Base-by-base conservation (phyloP, 345 rosid species). In the Triadica sebifera region DNA sequence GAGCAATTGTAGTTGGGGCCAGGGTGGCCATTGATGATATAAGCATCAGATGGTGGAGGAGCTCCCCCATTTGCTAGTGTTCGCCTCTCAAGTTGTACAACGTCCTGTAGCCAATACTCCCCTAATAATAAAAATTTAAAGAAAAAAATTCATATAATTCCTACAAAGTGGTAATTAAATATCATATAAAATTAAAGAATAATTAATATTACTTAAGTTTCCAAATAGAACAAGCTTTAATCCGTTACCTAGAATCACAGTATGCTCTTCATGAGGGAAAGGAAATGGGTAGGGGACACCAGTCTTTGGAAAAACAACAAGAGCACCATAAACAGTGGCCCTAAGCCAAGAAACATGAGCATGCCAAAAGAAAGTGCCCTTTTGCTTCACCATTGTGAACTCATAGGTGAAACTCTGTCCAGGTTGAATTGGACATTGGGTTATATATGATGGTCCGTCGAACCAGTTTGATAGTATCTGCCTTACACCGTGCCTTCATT, bases 261-360 rank as follows among this genome's bases (percentile, higher is more conserved):
- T 86, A 50, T 93, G 93, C 80, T 91, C 97, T 66, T 81, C 70
- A 49, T 81, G 81, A 39, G 95, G 97, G 70, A 69, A 73, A 60
- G 79, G 77, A 72, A 90, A 93, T 34, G 98, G 97, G 80, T 91
- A 91, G 51, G 93, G 89, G 63, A 89, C 83, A 55, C 85, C 89
- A 8, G 85, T 60, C 75, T 82, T 89, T n/a, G 96, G 95, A 76
- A 87, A 87, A 17, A 93, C 87, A 68, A 90, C 75, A 69, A 93
- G 77, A 17, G 94, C 92, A 59, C 98, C 97, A 56, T 91, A 72
- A 37, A 90, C 89, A 2, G 96, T 90, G 76, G 77, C 89, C 59
- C 96, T 83, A 51, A 91, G 96, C 98, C 97, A 93, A 53, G 98
- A 93, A 75, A 87, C 88, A 71, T 90, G 97, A 70, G 97, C 93